phyloP scores from a whole-genome alignment of 345 rosid genomes.

The Syzygium aromaticum region DNA sequence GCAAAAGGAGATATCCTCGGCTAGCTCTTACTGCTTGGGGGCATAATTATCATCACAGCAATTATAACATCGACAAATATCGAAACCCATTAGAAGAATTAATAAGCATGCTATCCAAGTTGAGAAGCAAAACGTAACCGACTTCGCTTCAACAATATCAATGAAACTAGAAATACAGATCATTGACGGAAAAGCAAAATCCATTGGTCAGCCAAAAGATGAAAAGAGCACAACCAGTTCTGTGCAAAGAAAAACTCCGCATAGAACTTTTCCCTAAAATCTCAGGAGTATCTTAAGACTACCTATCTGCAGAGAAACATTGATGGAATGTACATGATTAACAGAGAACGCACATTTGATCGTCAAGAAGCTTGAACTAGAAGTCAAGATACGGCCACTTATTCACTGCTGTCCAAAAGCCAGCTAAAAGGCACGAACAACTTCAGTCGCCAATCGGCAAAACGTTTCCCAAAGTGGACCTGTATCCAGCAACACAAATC shows the following conservation, averaged over 20 bases:
- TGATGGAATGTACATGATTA: not conserved
- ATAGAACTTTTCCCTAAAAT: not conserved
- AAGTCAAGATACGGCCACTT: not conserved
- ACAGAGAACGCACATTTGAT: not conserved
- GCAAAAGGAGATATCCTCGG: not conserved
- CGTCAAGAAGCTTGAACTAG: not conserved
- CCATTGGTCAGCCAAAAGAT: not conserved
- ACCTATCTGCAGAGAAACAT: not conserved
- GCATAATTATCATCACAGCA: not conserved
- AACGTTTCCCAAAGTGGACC: not conserved
- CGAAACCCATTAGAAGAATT: not conserved
- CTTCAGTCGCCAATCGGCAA: not conserved
- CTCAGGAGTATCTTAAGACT: not conserved
- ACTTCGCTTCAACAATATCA: not conserved
- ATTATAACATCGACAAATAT: not conserved
- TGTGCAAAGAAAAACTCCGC: not conserved
- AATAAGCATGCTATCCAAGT: not conserved
- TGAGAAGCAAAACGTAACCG: not conserved
- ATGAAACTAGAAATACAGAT: not conserved
- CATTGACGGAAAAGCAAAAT: not conserved
- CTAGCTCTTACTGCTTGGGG: not conserved
- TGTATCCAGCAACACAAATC: not conserved
- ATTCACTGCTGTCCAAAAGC: not conserved
- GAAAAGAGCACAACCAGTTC: not conserved
- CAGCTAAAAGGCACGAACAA: not conserved